Evolutionary conservation across 257 asterid genomes (phyloP).

Genomic region (Solanum raphanifolium): DNA sequence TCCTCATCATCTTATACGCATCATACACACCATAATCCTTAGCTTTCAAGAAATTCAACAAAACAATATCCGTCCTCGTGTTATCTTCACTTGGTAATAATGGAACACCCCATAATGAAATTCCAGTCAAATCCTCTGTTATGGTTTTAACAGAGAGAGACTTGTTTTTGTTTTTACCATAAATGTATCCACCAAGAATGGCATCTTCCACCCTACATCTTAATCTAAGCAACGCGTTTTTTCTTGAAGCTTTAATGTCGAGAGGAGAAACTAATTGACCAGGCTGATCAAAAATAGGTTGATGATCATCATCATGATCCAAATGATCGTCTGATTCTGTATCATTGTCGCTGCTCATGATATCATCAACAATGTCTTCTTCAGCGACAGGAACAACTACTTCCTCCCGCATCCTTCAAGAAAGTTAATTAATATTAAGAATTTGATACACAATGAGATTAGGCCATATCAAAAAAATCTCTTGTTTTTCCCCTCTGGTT

Average conservation of each 20-base stretch:
- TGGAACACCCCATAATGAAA: conserved; percentile 70
- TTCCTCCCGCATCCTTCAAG: background rate
- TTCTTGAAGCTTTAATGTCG: conserved; percentile 5
- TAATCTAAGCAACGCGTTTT: conserved; percentile 38
- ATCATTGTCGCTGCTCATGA: background rate
- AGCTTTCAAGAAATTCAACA: conserved; percentile 56
- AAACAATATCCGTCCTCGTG: conserved; percentile 36
- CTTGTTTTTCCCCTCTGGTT: background rate
- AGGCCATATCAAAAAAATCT: background rate
- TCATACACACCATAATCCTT: conserved; percentile 43
- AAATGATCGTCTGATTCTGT: background rate
- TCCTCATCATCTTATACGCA: conserved; percentile 41
- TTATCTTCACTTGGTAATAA: conserved; percentile 44
- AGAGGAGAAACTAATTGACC: background rate
- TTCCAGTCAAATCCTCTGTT: conserved; percentile 5
- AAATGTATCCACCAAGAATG: conserved; percentile 31
- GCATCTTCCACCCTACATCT: conserved; percentile 58
- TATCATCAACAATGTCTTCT: background rate
- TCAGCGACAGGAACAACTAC: background rate
- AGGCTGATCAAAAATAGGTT: background rate
- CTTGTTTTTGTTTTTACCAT: conserved; percentile 10
- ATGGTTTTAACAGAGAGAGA: background rate
- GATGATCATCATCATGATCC: background rate
- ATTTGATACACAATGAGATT: background rate
- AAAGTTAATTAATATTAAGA: background rate